Evolutionary conservation across 2,329 filamentous ascomycete species (phyloP), one percentile per base, ranked within the genome.

Genomic region (Verticillium klebahnii): DNA sequence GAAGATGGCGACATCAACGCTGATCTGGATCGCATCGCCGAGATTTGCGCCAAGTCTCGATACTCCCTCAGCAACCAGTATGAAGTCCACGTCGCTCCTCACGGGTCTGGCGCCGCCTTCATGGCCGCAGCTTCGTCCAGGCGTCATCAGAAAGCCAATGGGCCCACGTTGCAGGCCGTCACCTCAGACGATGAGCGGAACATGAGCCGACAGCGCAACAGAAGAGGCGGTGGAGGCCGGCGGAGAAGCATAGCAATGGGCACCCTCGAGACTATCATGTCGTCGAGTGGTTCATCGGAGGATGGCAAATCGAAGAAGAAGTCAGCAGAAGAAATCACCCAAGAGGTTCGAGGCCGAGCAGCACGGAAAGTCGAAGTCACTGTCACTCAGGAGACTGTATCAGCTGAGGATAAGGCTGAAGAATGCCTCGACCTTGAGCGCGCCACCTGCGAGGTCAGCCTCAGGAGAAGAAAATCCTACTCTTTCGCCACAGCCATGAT

Each of bases 51-150:
- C 40, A 79, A 84, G 37, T 88, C 85, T 14, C 80, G 83, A 54
- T 89, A 88, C 70, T 88, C 85, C 50, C 70, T 89, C 59, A 88
- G 85, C 72, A 87, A 88, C 70, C 86, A 89, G 69, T 88, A 89
- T 67, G 86, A 88, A 68, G 84, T 87, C 7, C 86, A 89, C 66
- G 83, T 88, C 63, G 77, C 82, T 14, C 86, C 86, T 15, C 86
- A 88, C 67, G 85, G 85, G 23, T 84, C 83, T 1, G 85, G 86
- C 3, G 72, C 81, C 1, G 73, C 77, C 1, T 85, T 86, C 63
- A 58, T 80, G 19, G 64, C 72, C 2, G 69, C 65, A 31, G 66
- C 65, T n/a, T 68, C 71, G 12, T 70, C 73, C 57, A 67, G 64
- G 15, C 66, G 61, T 37, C 60, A 68, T 40, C 69, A 75, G 11